phyloP scores from a whole-genome alignment of 495 filamentous ascomycete genomes.

The Neurospora sublineolata region DNA sequence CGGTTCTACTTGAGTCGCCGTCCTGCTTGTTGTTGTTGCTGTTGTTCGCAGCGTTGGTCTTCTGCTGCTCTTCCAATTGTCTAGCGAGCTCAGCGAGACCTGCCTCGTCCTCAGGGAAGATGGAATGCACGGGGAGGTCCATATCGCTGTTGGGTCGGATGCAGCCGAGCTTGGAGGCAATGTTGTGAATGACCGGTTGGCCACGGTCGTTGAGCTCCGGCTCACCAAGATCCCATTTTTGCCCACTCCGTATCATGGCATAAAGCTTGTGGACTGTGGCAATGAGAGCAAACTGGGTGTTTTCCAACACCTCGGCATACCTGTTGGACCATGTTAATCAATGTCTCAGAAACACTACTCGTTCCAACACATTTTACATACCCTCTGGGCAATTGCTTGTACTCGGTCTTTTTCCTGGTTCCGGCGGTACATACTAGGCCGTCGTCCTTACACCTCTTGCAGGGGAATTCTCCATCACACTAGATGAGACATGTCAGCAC shows the following conservation, averaged over 20 bases:
- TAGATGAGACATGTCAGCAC: conserved; percentile 12
- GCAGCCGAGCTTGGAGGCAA: conserved; percentile 45
- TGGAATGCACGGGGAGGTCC: conserved; percentile 40
- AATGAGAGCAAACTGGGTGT: conserved; percentile 45
- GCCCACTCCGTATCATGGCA: conserved; percentile 42
- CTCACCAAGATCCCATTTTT: conserved; percentile 43
- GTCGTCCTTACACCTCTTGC: conserved; percentile 55
- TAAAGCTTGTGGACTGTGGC: conserved; percentile 49
- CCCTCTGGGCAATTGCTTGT: conserved; percentile 46
- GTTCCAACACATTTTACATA: conserved; percentile 8
- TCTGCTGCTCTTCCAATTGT: conserved; percentile 34
- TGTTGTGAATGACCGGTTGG: conserved; percentile 45
- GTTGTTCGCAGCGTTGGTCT: conserved; percentile 20
- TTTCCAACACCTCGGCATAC: conserved; percentile 47
- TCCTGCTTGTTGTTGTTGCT: conserved; percentile 20
- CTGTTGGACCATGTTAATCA: conserved; percentile 17
- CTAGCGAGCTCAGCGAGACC: conserved; percentile 39
- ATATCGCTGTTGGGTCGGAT: conserved; percentile 43
- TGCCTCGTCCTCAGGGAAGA: conserved; percentile 43
- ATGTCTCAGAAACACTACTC: conserved; percentile 4
- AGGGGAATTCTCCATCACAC: conserved; percentile 58
- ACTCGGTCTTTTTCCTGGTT: conserved; percentile 47
- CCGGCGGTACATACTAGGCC: conserved; percentile 47
- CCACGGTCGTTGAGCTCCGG: conserved; percentile 45
- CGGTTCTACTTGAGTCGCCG: conserved; percentile 25